Base-by-base conservation (phyloP, 2,329 filamentous ascomycete species). In the Lecanicillium sp. region DNA sequence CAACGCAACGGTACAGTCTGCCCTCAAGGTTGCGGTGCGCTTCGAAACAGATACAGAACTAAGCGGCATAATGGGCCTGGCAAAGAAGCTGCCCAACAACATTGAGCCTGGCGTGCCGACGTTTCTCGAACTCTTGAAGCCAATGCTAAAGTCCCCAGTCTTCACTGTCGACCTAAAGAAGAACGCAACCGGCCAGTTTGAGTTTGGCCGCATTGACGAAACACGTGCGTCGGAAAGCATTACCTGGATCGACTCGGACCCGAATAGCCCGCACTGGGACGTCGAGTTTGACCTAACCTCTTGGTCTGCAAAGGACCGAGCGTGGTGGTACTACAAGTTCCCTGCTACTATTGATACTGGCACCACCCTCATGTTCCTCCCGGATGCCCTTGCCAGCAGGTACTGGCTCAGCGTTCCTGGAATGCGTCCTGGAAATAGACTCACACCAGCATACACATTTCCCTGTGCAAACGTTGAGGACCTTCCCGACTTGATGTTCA, bases 331-430 rank as follows among this genome's bases (percentile, higher is more conserved):
- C 44, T 71, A 62, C 32, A 48, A 50, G 14, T 67, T 70, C 48
- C 59, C 61, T 19, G 72, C 78, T 33, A 80, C 83, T 40, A 67
- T 75, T 19, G 82, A 86, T 57, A 85, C 82, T 3, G 81, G 80
- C 17, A 83, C 79, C 4, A 78, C 80, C 1, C 64, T 85, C 38
- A 64, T 85, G 53, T 71, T 84, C 35, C 60, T 81, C 18, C 71
- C 74, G 20, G 60, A 69, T 13, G 59, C 65, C 8, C 61, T 82
- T n/a, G 73, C 72, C 3, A 53, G 65, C 19, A 64, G 65, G 25
- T 86, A 85, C 60, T 85, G 80, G 60, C 53, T 53, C 20, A 55
- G 65, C 34, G 71, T 83, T 3, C 51, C 66, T 0, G 64, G 68
- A 8, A 71, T 79, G 8, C 55, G 63, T 11, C 60, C 77, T 52